These are phyloP conservation scores for Yamadazyma sp. DNA, from an alignment of 1,139 yeast genomes.

Conservation along the genomic window DNA sequence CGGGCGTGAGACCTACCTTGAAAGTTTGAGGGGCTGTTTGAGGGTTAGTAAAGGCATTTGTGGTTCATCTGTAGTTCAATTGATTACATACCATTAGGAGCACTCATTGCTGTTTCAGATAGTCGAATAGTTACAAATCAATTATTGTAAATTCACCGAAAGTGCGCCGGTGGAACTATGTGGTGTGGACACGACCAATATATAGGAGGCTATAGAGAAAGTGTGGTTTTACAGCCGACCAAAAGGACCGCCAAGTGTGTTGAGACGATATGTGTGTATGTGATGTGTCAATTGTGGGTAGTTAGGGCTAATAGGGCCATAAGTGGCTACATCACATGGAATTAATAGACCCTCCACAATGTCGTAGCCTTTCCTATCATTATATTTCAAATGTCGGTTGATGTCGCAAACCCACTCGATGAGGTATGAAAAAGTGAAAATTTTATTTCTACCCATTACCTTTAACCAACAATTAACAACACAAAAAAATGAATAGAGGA, in stretches of 20 bases:
- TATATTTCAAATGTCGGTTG: not conserved
- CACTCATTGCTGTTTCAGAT: not conserved
- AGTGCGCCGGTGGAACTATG: not conserved
- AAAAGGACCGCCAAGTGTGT: no score
- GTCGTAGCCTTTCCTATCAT: no score
- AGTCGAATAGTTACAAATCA: not conserved
- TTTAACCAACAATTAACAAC: not conserved
- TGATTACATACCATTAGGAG: slow-evolving; percentile 1
- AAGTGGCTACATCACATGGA: no score
- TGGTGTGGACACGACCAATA: not conserved
- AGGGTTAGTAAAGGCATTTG: not conserved
- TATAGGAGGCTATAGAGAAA: no score
- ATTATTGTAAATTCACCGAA: not conserved
- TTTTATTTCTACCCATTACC: slow-evolving; percentile 2
- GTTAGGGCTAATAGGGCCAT: not conserved
- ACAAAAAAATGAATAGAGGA: slow-evolving; percentile 52
- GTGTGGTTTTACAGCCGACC: no score
- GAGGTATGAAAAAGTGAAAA: slow-evolving; percentile 4
- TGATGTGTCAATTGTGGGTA: no score
- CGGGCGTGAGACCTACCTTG: slow-evolving; percentile 63
- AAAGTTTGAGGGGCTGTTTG: slow-evolving; percentile 23
- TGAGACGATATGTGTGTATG: no score
- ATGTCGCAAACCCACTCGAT: slow-evolving; percentile 2
- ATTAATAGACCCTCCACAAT: no score
- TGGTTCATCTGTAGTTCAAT: not conserved